Evolutionary conservation across 768 basidiomycete species (phyloP).

Genomic region (Leccinum boreale): DNA sequence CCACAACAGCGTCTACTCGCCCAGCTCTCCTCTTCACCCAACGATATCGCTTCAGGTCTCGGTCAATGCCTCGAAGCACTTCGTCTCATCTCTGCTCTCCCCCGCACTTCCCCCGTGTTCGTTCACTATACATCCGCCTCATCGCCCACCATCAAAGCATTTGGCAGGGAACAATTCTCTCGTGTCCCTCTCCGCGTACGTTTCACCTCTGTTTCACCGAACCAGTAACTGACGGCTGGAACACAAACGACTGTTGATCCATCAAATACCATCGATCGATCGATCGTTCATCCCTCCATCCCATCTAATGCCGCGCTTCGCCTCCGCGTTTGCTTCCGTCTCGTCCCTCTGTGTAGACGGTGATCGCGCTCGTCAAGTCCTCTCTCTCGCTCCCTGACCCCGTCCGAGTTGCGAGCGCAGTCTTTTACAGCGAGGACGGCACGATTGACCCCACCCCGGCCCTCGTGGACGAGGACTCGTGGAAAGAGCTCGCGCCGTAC

Average conservation of each 20-base stretch:
- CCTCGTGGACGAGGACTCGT: slow-evolving; percentile 31
- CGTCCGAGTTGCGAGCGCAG: slow-evolving; percentile 19
- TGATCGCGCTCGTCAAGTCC: slow-evolving; percentile 22
- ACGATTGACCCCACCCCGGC: slow-evolving; percentile 21
- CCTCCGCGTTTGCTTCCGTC: background rate
- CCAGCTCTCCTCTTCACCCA: slow-evolving; percentile 31
- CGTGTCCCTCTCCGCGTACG: slow-evolving; percentile 33
- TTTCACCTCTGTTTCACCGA: background rate
- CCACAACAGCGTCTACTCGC: slow-evolving; percentile 29
- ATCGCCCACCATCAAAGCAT: slow-evolving; percentile 24
- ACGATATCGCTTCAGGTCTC: slow-evolving; percentile 31
- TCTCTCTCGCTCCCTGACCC: slow-evolving; percentile 21
- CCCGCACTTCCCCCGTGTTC: slow-evolving; percentile 27
- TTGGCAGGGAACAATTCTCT: slow-evolving; percentile 30
- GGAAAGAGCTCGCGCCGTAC: slow-evolving; percentile 31
- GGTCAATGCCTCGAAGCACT: slow-evolving; percentile 34
- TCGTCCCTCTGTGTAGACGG: slow-evolving; percentile 17
- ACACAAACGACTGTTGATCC: background rate
- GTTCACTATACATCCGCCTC: slow-evolving; percentile 19
- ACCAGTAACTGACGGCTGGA: background rate
- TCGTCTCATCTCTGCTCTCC: slow-evolving; percentile 29
- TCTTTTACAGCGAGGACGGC: slow-evolving; percentile 31
- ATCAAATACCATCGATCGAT: background rate
- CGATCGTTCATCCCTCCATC: background rate
- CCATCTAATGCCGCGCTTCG: background rate